A percentile compares a stretch with the other conserved stretches of the same genome.
Conservation (phyloP, 257 asterid species). For the Solanum tarijense region DNA sequence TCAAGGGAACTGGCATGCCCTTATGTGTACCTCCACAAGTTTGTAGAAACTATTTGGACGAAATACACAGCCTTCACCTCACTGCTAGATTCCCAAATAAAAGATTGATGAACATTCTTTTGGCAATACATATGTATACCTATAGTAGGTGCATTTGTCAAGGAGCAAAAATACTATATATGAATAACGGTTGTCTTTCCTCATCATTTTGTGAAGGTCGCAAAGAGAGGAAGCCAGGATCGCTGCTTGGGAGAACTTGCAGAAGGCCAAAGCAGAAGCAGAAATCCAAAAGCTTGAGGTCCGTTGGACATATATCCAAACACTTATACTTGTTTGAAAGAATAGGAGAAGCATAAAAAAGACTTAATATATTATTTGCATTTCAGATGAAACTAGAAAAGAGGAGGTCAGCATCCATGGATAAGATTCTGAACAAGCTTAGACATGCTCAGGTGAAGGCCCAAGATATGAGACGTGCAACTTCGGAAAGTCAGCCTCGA, state of each 20-base stretch:
- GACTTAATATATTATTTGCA: not conserved
- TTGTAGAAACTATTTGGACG: not conserved
- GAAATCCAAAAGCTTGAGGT: slow-evolving; percentile 60
- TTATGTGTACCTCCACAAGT: not conserved
- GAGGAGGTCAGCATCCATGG: slow-evolving; percentile 53
- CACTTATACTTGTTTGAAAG: not conserved
- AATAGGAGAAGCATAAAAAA: not conserved
- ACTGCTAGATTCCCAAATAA: not conserved
- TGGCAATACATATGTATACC: not conserved
- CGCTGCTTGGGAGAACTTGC: slow-evolving; percentile 70
- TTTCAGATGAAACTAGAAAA: slow-evolving; percentile 57
- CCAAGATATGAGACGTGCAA: slow-evolving; percentile 31
- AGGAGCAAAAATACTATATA: not conserved
- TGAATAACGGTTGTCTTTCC: not conserved
- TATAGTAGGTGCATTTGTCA: not conserved
- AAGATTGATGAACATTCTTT: not conserved
- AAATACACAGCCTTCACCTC: not conserved
- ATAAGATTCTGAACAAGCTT: slow-evolving; percentile 45
- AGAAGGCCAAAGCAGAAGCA: slow-evolving; percentile 70
- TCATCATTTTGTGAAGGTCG: slow-evolving; percentile 12
- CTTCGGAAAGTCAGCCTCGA: slow-evolving; percentile 5
- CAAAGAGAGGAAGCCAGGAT: slow-evolving; percentile 63
- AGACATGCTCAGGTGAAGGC: slow-evolving; percentile 39
- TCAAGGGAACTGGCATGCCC: not conserved
- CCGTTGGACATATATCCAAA: not conserved